A percentile compares a stretch with the other conserved stretches of the same genome.
Evolutionary conservation across 192 early-diverging fungal species (phyloP).

Genomic region (Gryganskiella cystojenkinii): DNA sequence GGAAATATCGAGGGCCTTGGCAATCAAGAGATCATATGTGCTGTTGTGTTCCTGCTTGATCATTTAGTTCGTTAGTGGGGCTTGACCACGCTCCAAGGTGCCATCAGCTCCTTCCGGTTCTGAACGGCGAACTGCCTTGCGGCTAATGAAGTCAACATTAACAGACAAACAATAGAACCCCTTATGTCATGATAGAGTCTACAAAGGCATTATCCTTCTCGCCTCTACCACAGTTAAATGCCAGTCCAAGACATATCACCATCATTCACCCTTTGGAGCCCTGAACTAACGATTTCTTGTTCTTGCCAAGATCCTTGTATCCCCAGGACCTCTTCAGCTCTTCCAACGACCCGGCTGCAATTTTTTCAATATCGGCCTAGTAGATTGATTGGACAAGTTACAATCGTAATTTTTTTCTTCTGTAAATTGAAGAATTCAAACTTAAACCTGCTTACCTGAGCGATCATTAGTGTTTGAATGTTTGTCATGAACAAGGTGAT

Average conservation of each 20-base stretch:
- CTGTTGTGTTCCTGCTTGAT: no score
- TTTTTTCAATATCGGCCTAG: conserved; percentile 18
- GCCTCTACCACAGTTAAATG: conserved; percentile 23
- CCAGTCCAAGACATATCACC: conserved; percentile 17
- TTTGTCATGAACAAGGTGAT: conserved; percentile 26
- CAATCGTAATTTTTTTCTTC: conserved; percentile 4
- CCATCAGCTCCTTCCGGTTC: conserved; percentile 21
- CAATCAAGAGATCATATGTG: no score
- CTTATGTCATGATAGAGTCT: conserved; percentile 6
- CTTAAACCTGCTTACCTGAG: conserved; percentile 24
- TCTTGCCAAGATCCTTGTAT: conserved; percentile 24
- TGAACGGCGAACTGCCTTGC: conserved; percentile 9
- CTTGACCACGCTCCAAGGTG: conserved; percentile 20
- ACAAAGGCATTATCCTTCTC: conserved; percentile 18
- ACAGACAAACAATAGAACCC: conserved; percentile 13
- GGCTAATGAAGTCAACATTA: conserved; percentile 18
- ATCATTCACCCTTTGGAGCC: conserved; percentile 21
- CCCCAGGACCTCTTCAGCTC: conserved; percentile 24
- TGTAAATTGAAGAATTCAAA: conserved; percentile 21
- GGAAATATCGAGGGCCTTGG: no score
- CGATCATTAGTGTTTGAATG: conserved; percentile 23
- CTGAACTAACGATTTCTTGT: conserved; percentile 27
- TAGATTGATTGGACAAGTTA: conserved; percentile 9
- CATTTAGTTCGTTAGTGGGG: conserved; percentile 6
- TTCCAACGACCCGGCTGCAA: conserved; percentile 10